Conservation (phyloP, 2,329 filamentous ascomycete genomes). For the Colletotrichum musicola region DNA sequence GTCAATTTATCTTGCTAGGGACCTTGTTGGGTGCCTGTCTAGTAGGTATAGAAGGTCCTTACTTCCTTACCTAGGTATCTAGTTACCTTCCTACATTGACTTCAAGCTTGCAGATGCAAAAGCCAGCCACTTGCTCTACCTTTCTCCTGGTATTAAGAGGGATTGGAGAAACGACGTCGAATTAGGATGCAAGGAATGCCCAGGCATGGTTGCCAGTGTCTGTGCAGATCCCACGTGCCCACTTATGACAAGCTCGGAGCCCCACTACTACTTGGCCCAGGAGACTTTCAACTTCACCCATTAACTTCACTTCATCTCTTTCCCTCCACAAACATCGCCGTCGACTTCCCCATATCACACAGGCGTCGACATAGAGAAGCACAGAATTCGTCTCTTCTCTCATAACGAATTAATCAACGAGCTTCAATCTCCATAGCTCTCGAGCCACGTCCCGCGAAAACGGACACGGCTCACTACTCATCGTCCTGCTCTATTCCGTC, state of each 20-base stretch:
- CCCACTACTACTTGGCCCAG: conserved; percentile 18
- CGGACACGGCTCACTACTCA: neutral
- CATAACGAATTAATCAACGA: too few relatives aligned
- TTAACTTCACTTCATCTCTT: conserved; percentile 4
- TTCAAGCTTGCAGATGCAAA: too few relatives aligned
- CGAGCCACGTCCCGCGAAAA: conserved; percentile 5
- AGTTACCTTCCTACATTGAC: neutral
- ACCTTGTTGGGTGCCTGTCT: too few relatives aligned
- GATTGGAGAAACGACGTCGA: conserved; percentile 13
- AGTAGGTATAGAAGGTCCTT: too few relatives aligned
- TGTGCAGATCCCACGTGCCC: conserved; percentile 27
- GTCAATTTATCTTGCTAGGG: too few relatives aligned
- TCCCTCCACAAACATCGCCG: neutral
- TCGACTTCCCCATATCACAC: neutral
- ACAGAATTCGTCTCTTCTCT: too few relatives aligned
- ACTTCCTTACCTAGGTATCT: too few relatives aligned
- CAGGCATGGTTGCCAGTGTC: conserved; percentile 11
- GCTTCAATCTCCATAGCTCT: too few relatives aligned
- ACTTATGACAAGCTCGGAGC: conserved; percentile 1
- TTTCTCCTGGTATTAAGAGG: too few relatives aligned
- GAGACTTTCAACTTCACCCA: conserved; percentile 6
- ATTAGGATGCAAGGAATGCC: conserved; percentile 15
- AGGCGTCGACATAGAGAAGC: too few relatives aligned
- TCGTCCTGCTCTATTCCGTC: neutral
- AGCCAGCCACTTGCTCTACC: neutral